Evolutionary conservation across 805 yeast species (phyloP), one percentile per base, ranked within the genome.

Genomic region (Wickerhamomyces hampshirensis): DNA sequence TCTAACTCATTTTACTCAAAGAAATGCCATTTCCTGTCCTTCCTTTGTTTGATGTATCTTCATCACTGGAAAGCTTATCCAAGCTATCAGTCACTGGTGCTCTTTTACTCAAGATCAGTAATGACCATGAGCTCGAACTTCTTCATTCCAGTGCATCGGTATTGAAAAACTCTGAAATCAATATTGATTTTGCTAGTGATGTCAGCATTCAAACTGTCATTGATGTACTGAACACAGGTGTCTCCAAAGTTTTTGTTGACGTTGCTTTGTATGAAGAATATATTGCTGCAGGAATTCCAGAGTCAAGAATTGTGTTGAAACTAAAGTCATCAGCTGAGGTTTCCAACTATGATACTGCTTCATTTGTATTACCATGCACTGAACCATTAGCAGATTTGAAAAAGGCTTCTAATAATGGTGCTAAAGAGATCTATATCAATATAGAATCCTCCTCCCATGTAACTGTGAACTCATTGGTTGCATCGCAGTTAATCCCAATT

Each of bases 171-270:
- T 47, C 52, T 26, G 45, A 43, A 30, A 40, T 51, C 15, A 53
- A 53, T 12, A 54, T 34, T 31, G 36, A 61, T 26, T 36, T 56
- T 26, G 14, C 56, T 31, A 44, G 47, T 18, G 40, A 42, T 18
- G 40, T 53, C 15, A 56, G 62, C 18, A 64, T 66, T 28, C 82
- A 79, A 39, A 56, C 55, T 13, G 52, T 67, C 14, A 62, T 79
- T 27, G 71, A 64, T 7, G 53, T 82, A 26, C 66, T 84, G 39
- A 83, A 84, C 51, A 65, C 64, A 34, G 93, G 93, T 31, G 73
- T 79, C 11, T 51, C 60, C 18, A 63, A 66, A 14, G 50, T 81
- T 4, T 61, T 77, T 37, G 67, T 71, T 18, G 33, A 58, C 4
- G 49, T 43, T 6, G 33, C 46, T 4, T 54, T 52, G 23, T 66